phyloP scores from a whole-genome alignment of 1,284 basidiomycete species.

The Cryptococcus hybrid region DNA sequence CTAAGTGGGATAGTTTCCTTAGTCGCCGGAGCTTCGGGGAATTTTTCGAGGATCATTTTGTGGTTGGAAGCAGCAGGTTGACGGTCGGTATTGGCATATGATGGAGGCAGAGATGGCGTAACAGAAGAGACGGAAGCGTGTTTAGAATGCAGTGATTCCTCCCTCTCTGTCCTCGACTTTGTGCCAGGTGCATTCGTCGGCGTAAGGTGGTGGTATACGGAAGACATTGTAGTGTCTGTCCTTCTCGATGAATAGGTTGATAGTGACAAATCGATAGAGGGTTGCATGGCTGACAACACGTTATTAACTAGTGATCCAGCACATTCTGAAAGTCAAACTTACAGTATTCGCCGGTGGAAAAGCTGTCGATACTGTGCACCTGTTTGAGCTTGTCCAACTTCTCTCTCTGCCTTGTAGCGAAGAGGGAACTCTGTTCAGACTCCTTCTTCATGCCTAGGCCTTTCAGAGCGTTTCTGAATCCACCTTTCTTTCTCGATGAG shows the following conservation, averaged over 20 bases:
- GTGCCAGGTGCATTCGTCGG: slow-evolving; percentile 8
- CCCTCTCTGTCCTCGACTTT: slow-evolving; percentile 3
- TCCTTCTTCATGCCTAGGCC: slow-evolving; percentile 14
- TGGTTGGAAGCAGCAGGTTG: background rate
- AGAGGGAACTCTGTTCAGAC: background rate
- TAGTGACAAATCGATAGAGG: slow-evolving; percentile 6
- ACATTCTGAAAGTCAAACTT: slow-evolving; percentile 1
- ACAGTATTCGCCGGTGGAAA: slow-evolving; percentile 9
- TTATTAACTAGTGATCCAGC: background rate
- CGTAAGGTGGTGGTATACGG: slow-evolving; percentile 7
- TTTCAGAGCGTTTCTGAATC: slow-evolving; percentile 26
- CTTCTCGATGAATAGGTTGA: slow-evolving; percentile 7
- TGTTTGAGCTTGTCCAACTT: slow-evolving; percentile 1
- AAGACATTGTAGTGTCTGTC: slow-evolving; percentile 6
- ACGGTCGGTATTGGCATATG: background rate
- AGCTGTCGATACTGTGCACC: slow-evolving; percentile 12
- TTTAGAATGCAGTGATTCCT: slow-evolving; percentile 1
- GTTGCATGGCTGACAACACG: slow-evolving; percentile 9
- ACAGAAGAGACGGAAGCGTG: slow-evolving; percentile 11
- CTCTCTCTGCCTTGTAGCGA: background rate
- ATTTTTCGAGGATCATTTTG: slow-evolving; percentile 5
- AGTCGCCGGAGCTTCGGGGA: background rate
- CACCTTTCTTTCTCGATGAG: slow-evolving; percentile 17
- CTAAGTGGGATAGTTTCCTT: background rate
- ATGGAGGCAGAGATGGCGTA: slow-evolving; percentile 3